These are phyloP conservation scores for Arachis hypogaea DNA, from an alignment of 306 rosid species.

Conservation along the genomic window DNA sequence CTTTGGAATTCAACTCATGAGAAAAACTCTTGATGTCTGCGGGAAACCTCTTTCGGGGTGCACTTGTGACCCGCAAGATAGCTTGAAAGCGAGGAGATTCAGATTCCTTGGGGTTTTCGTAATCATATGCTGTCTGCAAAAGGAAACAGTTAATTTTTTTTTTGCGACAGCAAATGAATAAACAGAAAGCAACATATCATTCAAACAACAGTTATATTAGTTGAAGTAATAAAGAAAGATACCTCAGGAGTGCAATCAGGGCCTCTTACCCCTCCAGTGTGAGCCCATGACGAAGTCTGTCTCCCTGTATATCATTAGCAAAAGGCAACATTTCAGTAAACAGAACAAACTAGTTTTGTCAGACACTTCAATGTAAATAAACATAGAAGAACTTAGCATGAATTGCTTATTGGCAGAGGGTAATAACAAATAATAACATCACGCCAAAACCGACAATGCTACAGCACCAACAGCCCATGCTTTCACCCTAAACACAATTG, in stretches of 20 bases:
- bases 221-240: slow-evolving; percentile 12
- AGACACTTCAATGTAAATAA: slow-evolving; percentile 31
- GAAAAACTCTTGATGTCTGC: slow-evolving; percentile 93
- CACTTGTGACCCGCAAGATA: slow-evolving; percentile 89
- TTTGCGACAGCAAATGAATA: slow-evolving; percentile 37
- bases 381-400: slow-evolving; percentile 21
- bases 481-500: slow-evolving; percentile 26
- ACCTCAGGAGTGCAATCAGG: slow-evolving; percentile 94
- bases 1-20: slow-evolving; percentile 94
- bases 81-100: slow-evolving; percentile 99
- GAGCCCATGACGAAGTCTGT: slow-evolving; percentile 56
- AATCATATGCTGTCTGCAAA: slow-evolving; percentile 74
- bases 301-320: slow-evolving; percentile 57
- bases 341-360: slow-evolving; percentile 27
- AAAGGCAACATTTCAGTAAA: slow-evolving; percentile 38
- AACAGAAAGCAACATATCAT: slow-evolving; percentile 20
- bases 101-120: slow-evolving; percentile 96
- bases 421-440: slow-evolving; percentile 27
- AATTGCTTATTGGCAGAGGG: neutral
- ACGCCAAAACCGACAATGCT: neutral
- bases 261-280: slow-evolving; percentile 67
- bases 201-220: slow-evolving; percentile 21
- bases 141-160: slow-evolving; percentile 33
- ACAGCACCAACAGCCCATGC: slow-evolving; percentile 20
- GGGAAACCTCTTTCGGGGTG: slow-evolving; percentile 91